Percentiles rank a stretch among this genome's conserved stretches.
phyloP scores from a whole-genome alignment of 2,329 filamentous ascomycete genomes.

The Colletotrichum sp. region DNA sequence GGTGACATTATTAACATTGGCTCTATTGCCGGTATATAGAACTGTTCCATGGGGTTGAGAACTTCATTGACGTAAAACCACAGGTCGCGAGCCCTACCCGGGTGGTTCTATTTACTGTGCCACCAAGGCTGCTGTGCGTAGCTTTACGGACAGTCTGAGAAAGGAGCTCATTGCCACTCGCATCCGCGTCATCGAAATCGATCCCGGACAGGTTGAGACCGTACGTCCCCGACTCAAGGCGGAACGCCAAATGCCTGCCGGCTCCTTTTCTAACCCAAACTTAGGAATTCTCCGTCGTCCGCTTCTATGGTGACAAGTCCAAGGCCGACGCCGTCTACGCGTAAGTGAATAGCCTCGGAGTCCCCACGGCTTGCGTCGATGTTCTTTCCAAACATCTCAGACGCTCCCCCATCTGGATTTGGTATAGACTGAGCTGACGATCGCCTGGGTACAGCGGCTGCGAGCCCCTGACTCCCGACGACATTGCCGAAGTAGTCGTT shows the following conservation, averaged over 20 bases:
- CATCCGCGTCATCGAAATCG: constrained; percentile 85
- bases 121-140: constrained; percentile 86
- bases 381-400: neutral
- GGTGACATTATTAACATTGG: constrained; percentile 97
- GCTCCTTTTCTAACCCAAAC: neutral
- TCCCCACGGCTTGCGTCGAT: neutral
- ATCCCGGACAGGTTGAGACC: constrained; percentile 93
- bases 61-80: neutral
- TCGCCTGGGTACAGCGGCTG: constrained; percentile 57
- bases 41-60: neutral
- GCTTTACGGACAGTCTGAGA: constrained; percentile 82
- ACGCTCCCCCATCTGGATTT: neutral
- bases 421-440: neutral
- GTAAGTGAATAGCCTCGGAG: constrained; percentile 50
- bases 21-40: constrained; percentile 73
- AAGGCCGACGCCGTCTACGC: constrained; percentile 92
- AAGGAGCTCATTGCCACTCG: constrained; percentile 82
- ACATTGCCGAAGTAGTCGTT: constrained; percentile 90
- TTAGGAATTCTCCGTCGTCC: constrained; percentile 84
- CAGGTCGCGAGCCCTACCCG: constrained; percentile 79
- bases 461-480: constrained; percentile 85
- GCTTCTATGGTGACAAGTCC: constrained; percentile 85
- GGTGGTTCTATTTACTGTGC: constrained; percentile 93
- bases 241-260: neutral
- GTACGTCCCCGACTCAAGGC: constrained; percentile 42